A percentile compares a stretch with the other conserved stretches of the same genome.
These are phyloP conservation scores for Phaffomyces antillensis DNA, from an alignment of 805 yeast genomes.

Conservation along the genomic window DNA sequence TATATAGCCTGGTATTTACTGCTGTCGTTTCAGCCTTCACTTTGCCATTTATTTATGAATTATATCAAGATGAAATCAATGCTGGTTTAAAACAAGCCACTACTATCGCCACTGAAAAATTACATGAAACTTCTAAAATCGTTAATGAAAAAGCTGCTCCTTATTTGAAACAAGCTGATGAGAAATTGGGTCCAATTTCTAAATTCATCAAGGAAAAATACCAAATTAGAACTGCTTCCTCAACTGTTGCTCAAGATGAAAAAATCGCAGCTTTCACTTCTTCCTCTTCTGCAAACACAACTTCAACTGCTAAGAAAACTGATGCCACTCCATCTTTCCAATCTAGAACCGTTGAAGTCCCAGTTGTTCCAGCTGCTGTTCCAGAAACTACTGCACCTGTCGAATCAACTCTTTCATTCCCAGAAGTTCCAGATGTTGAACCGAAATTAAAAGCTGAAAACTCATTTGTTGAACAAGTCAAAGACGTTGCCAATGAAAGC, in stretches of 20 bases:
- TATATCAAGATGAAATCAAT: slow-evolving; percentile 73
- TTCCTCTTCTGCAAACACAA: slow-evolving; percentile 17
- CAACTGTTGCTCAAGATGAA: slow-evolving; percentile 41
- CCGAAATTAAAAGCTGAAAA: slow-evolving; percentile 19
- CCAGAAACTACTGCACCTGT: no score
- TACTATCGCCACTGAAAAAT: slow-evolving; percentile 43
- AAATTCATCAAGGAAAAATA: slow-evolving; percentile 47
- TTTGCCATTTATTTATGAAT: slow-evolving; percentile 65
- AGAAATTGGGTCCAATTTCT: slow-evolving; percentile 63
- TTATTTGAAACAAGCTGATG: slow-evolving; percentile 46
- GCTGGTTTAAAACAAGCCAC: slow-evolving; percentile 43
- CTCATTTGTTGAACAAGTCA: slow-evolving; percentile 12
- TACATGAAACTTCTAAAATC: slow-evolving; percentile 35
- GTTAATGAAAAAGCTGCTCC: slow-evolving; percentile 57
- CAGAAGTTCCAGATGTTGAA: slow-evolving; percentile 13
- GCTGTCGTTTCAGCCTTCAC: slow-evolving; percentile 61
- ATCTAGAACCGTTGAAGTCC: background rate
- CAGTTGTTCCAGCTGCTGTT: background rate
- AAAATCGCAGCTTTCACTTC: slow-evolving; percentile 24
- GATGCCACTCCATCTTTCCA: slow-evolving; percentile 12
- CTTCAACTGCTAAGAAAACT: slow-evolving; percentile 11
- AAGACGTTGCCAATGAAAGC: slow-evolving; percentile 5
- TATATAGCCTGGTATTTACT: slow-evolving; percentile 57
- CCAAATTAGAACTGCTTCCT: slow-evolving; percentile 58
- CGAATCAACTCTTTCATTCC: slow-evolving; percentile 13